Evolutionary conservation across 306 rosid species (phyloP).

Genomic region (Dryas alaskensis): DNA sequence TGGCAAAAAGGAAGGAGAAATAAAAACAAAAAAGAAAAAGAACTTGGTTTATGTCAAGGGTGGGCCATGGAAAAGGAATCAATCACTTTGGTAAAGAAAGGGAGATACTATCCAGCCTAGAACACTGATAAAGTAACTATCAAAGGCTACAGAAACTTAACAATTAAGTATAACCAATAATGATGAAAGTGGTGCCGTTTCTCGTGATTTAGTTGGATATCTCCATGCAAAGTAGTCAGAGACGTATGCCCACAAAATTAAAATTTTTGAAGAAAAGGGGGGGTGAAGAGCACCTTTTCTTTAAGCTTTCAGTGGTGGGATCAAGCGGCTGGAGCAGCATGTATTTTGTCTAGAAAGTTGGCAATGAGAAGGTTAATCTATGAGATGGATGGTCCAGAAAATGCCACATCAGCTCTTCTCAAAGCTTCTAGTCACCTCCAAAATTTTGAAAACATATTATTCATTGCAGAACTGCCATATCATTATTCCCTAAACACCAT

Average conservation of each 20-base stretch:
- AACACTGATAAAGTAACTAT: constrained; percentile 35
- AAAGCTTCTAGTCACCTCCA: constrained; percentile 5
- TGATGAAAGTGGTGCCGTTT: constrained; percentile 23
- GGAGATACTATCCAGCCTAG: constrained; percentile 52
- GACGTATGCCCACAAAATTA: constrained; percentile 12
- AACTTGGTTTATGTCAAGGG: background rate
- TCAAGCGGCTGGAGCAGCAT: constrained; percentile 6
- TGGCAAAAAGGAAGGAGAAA: background rate
- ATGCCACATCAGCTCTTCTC: background rate
- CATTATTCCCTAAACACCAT: background rate
- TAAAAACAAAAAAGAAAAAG: background rate
- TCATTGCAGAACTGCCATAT: background rate
- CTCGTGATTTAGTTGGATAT: constrained; percentile 23
- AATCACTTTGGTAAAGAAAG: constrained; percentile 40
- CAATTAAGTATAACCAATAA: constrained; percentile 49
- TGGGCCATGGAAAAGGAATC: constrained; percentile 28
- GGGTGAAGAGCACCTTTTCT: constrained; percentile 18
- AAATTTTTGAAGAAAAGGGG: constrained; percentile 21
- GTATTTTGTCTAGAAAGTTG: constrained; percentile 13
- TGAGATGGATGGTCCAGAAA: background rate
- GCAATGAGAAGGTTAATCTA: background rate
- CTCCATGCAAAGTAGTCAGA: constrained; percentile 17
- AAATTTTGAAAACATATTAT: background rate
- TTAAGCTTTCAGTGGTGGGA: constrained; percentile 29
- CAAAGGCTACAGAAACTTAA: constrained; percentile 47